Conservation (phyloP, 768 basidiomycete genomes). For the Cyclocybe aegerita region DNA sequence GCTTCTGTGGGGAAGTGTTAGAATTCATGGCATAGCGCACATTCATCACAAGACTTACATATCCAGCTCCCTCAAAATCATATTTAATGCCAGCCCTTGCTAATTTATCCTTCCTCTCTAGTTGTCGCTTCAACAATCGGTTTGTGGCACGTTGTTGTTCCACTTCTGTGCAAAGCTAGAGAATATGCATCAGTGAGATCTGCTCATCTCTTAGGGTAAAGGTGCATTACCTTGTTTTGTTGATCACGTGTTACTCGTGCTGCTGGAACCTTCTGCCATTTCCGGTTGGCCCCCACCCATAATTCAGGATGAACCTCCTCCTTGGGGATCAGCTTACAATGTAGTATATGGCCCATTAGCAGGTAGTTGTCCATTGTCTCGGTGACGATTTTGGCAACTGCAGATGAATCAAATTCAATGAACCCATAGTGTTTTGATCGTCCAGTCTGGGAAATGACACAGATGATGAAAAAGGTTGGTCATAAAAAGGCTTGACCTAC, state of each 20-base stretch:
- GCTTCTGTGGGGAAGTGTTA: too few relatives aligned
- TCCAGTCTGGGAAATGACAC: constrained; percentile 63
- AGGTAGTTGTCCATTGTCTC: constrained; percentile 99
- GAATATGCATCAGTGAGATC: background rate
- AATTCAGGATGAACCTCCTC: constrained; percentile 90
- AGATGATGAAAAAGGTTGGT: constrained; percentile 1
- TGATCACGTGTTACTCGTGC: constrained; percentile 68
- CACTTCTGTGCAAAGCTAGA: constrained; percentile 70
- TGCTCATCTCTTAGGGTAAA: background rate
- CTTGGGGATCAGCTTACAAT: constrained; percentile 86
- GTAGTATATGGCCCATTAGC: constrained; percentile 89
- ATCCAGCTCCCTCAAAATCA: constrained; percentile 76
- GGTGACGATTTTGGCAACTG: constrained; percentile 91
- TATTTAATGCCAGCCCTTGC: constrained; percentile 84
- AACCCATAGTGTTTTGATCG: constrained; percentile 97
- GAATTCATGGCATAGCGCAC: too few relatives aligned
- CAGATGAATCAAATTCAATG: constrained; percentile 89
- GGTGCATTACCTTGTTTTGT: constrained; percentile 74
- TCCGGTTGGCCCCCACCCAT: constrained; percentile 96
- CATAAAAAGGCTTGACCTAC: constrained; percentile 34
- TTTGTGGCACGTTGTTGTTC: constrained; percentile 64
- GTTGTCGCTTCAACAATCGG: constrained; percentile 75
- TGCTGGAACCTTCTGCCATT: constrained; percentile 77
- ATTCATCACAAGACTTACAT: constrained; percentile 75
- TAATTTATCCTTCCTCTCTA: constrained; percentile 75